Evolutionary conservation across 495 filamentous ascomycete genomes (phyloP), one percentile per base, ranked within the genome.

Genomic region (Aspergillus coremiiformis): DNA sequence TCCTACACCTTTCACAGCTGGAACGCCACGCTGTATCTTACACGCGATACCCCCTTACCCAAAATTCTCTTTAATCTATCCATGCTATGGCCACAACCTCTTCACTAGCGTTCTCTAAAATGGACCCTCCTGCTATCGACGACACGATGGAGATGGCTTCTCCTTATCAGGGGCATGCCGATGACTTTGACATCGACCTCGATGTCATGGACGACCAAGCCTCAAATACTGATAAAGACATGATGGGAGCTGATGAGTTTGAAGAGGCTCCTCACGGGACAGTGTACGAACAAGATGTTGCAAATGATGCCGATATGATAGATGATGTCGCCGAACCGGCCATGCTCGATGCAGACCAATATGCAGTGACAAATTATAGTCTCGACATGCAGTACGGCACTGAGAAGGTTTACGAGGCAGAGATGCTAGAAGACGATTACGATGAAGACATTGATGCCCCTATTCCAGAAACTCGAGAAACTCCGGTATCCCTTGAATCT

Each of bases 101-200:
- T 24, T 63, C 70, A 22, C 45, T 71, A 30, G 29, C 58, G 26
- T 65, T 69, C 59, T 29, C 67, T 39, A 54, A 59, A 27, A 76
- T 75, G 72, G 71, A 75, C 39, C 59, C 66, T n/a, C 67, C 70
- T n/a, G 47, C 50, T 19, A 48, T 61, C 23, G 71, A 75, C 42
- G 71, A 76, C 45, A 69, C 65, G 43, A 84, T 84, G 80, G 79
- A 78, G 51, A 73, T 79, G 65, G 75, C 69, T 15, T 74, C 74
- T 37, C 73, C 73, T 23, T 73, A 73, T 33, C 62, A 67, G 14
- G 73, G 67, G 2, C 67, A 70, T 35, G 78, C 73, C 37, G 84
- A 88, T 60, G 83, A 87, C 55, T 84, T 87, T 48, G 86, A 89
- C 50, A 85, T 89, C 56, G 85, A 89, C 55, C 72, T 89, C 55